Base-by-base conservation (phyloP, 2,329 filamentous ascomycete species). In the Periconia digitata region DNA sequence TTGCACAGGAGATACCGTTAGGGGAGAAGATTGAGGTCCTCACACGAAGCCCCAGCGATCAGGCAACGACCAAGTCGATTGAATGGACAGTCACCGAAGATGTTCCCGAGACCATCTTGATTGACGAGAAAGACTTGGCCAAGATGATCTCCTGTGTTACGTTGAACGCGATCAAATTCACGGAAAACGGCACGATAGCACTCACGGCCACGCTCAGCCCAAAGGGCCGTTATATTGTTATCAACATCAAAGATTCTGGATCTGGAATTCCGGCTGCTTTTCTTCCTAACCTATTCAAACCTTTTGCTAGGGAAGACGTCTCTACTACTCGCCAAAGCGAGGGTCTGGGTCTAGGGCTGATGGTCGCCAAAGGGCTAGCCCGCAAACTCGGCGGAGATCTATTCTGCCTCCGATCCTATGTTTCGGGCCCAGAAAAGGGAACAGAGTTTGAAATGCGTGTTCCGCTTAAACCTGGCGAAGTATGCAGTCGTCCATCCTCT, bases 311-410 rank as follows among this genome's bases (percentile, higher is more conserved):
- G 51, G 82, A 87, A 67, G 85, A 89, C 63, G 79, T 83, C 43
- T 87, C 85, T 1, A 81, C 84, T 13, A 87, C 84, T 6, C 76
- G 86, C 37, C 79, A 81, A 51, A 85, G 81, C 62, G 86, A 89
- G 65, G 86, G 86, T 0, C 74, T 89, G 3, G 86, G 86, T 0
- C 73, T 89, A 6, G 85, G 86, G 22, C 72, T 89, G 10, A 77
- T 89, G 61, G 86, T 89, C n/a, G 86, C 85, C 1, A 89, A 88
- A 68, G 85, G 85, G 3, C 75, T 88, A 39, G 83, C 85, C 5
- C 77, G 85, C 45, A 86, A 85, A 63, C 79, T 89, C 47, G 84
- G 85, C 21, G 86, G 86, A 15, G 85, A 89, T 66, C 72, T 89
- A 17, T 78, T 81, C 43, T 83, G 85, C 56, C 77, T 84, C 36